phyloP scores from a whole-genome alignment of 2,329 filamentous ascomycete genomes.

The Cladosporium colombiae region DNA sequence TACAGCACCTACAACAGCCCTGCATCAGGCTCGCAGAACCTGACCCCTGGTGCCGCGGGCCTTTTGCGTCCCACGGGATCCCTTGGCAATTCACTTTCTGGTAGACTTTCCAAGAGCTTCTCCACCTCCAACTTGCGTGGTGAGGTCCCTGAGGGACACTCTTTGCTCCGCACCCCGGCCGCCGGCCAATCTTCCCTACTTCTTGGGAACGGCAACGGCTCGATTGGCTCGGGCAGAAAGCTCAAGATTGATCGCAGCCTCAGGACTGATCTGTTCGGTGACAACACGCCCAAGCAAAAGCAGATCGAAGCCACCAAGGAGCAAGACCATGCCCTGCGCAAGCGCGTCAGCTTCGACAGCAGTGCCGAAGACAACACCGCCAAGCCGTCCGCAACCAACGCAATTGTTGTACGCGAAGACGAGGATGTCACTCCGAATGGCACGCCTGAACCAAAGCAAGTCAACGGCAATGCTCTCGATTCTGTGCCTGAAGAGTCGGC shows the following conservation, averaged over 20 bases:
- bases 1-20: slow-evolving; percentile 91
- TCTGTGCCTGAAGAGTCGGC: slow-evolving; percentile 15
- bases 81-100: slow-evolving; percentile 59
- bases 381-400: slow-evolving; percentile 37
- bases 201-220: slow-evolving; percentile 48
- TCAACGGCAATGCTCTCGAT: slow-evolving; percentile 15
- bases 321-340: slow-evolving; percentile 54
- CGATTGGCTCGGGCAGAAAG: slow-evolving; percentile 76
- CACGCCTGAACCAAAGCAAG: slow-evolving; percentile 44
- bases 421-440: slow-evolving; percentile 24
- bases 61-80: slow-evolving; percentile 62
- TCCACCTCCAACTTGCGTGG: slow-evolving; percentile 84
- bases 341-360: slow-evolving; percentile 90
- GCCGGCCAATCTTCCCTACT: slow-evolving; percentile 16
- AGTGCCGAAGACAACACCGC: slow-evolving; percentile 44
- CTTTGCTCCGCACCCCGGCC: slow-evolving; percentile 14
- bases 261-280: slow-evolving; percentile 64
- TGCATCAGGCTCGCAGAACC: slow-evolving; percentile 55
- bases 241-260: slow-evolving; percentile 89
- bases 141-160: slow-evolving; percentile 51
- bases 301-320: slow-evolving; percentile 27
- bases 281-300: slow-evolving; percentile 24
- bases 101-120: slow-evolving; percentile 74
- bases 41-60: slow-evolving; percentile 68
- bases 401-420: slow-evolving; percentile 54